These are phyloP conservation scores for Hypocrella siamensis DNA, from an alignment of 2,329 filamentous ascomycete species.

Conservation along the genomic window DNA sequence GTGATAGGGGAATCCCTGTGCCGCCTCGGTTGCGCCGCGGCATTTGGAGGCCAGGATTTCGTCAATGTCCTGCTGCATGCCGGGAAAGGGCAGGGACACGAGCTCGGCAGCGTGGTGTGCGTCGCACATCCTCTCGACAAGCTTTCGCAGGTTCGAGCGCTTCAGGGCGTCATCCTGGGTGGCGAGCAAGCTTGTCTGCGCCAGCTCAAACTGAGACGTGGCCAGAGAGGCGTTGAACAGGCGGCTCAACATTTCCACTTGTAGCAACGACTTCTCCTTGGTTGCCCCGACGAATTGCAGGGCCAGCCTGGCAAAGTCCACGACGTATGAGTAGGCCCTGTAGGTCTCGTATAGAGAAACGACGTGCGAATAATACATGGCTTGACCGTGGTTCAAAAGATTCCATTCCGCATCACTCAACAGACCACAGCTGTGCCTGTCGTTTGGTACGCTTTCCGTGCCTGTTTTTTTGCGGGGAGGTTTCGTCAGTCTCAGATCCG, in stretches of 20 bases:
- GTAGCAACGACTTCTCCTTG: conserved; percentile 23
- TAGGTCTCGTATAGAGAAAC: conserved; percentile 66
- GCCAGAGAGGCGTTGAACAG: conserved; percentile 72
- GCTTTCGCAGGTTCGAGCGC: conserved; percentile 51
- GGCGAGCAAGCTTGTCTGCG: conserved; percentile 62
- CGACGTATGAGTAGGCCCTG: conserved; percentile 63
- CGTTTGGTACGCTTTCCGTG: conserved; percentile 26
- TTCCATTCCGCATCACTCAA: conserved; percentile 63
- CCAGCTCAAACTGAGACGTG: conserved; percentile 65
- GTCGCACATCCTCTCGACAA: conserved; percentile 56
- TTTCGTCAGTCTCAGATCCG: neutral
- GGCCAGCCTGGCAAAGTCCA: conserved; percentile 67
- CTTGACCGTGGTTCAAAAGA: conserved; percentile 53
- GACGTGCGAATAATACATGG: conserved; percentile 78
- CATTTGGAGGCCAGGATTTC: conserved; percentile 59
- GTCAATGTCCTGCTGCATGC: conserved; percentile 65
- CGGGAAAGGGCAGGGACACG: conserved; percentile 62
- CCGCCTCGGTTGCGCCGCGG: conserved; percentile 50
- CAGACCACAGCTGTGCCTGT: conserved; percentile 46
- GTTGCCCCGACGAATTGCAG: conserved; percentile 40
- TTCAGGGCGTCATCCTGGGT: conserved; percentile 60
- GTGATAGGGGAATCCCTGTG: conserved; percentile 61
- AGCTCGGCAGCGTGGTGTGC: conserved; percentile 50
- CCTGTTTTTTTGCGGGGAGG: conserved; percentile 24
- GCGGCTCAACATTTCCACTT: conserved; percentile 62